These are phyloP conservation scores for Kluyveromyces starmeri DNA, from an alignment of 805 yeast genomes.

Conservation along the genomic window DNA sequence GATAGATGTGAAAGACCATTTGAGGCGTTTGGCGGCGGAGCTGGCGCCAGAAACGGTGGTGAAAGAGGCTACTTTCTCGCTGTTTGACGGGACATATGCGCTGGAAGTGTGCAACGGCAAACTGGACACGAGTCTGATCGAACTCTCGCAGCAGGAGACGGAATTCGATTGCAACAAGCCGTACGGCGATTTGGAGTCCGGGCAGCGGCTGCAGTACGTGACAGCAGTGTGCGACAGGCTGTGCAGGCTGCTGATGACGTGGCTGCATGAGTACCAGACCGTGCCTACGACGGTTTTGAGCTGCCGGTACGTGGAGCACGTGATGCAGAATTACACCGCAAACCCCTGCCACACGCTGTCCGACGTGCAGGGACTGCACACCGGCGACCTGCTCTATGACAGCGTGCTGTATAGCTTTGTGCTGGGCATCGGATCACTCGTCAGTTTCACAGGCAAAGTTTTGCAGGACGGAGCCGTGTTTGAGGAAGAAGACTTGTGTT, in stretches of 20 bases:
- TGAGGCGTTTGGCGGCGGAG: conserved; percentile 33
- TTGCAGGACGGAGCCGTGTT: conserved; percentile 51
- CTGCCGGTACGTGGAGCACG: conserved; percentile 59
- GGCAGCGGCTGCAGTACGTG: conserved; percentile 32
- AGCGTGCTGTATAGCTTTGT: conserved; percentile 43
- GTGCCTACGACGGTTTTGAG: conserved; percentile 71
- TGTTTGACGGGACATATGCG: conserved; percentile 83
- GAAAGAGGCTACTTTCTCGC: conserved; percentile 49
- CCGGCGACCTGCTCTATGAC: conserved; percentile 34
- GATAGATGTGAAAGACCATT: conserved; percentile 48
- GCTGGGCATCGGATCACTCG: conserved; percentile 45
- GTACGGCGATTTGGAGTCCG: conserved; percentile 20
- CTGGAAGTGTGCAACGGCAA: conserved; percentile 63
- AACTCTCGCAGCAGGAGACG: conserved; percentile 36
- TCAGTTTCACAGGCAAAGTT: conserved; percentile 37
- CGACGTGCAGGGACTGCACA: conserved; percentile 11
- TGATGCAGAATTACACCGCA: conserved; percentile 36
- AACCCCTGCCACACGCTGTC: conserved; percentile 10
- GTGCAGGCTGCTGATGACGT: conserved; percentile 47
- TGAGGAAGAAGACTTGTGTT: conserved; percentile 70
- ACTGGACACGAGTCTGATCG: conserved; percentile 71
- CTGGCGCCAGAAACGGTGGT: conserved; percentile 48
- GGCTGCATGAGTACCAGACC: conserved; percentile 65
- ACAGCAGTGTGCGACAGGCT: conserved; percentile 47
- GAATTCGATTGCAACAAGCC: conserved; percentile 35